phyloP scores from a whole-genome alignment of 805 yeast genomes.

The Sugiyamaella lignohabitans region DNA sequence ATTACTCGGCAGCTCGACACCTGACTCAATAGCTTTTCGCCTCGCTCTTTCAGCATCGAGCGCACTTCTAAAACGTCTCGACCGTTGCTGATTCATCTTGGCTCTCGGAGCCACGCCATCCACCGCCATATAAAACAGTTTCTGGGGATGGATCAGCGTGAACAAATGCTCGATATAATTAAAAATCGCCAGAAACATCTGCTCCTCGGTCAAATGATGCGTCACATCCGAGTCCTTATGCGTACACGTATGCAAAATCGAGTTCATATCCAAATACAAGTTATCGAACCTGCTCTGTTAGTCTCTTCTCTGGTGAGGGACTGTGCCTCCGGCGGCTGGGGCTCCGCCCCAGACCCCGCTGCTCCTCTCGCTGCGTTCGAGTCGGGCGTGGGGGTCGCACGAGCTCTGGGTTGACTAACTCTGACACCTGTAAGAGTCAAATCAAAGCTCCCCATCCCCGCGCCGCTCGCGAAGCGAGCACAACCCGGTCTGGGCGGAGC shows the following conservation, averaged over 20 bases:
- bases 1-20: constrained; percentile 70
- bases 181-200: constrained; percentile 87
- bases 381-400: too few relatives aligned
- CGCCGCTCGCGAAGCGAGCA: too few relatives aligned
- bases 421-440: too few relatives aligned
- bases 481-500: too few relatives aligned
- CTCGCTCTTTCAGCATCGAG: constrained; percentile 80
- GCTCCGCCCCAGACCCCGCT: neutral
- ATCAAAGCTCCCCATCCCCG: neutral
- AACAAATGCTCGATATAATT: constrained; percentile 92
- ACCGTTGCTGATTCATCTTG: constrained; percentile 95
- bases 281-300: constrained; percentile 58
- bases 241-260: constrained; percentile 83
- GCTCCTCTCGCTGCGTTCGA: neutral
- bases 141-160: constrained; percentile 76
- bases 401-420: too few relatives aligned
- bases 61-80: constrained; percentile 92
- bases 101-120: constrained; percentile 99
- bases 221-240: constrained; percentile 66
- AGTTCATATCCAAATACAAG: constrained; percentile 93
- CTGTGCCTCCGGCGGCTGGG: neutral
- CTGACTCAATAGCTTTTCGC: constrained; percentile 65
- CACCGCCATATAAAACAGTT: constrained; percentile 89
- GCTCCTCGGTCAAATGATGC: constrained; percentile 72
- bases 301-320: too few relatives aligned